These are phyloP conservation scores for Clarireedia homoeocarpa DNA, from an alignment of 2,329 filamentous ascomycete species.

Conservation along the genomic window DNA sequence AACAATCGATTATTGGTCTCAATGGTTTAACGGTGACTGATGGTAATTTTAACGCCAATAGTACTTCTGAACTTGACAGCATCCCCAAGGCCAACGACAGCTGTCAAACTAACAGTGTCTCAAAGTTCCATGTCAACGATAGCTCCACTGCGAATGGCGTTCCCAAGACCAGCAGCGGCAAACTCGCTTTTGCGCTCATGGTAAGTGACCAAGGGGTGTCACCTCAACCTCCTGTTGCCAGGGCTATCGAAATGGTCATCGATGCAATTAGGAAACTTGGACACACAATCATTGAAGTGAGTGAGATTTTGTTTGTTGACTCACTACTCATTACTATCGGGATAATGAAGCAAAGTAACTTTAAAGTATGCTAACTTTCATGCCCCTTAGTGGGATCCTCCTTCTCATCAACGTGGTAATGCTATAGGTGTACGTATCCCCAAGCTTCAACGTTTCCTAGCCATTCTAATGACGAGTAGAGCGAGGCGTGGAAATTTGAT, in stretches of 20 bases:
- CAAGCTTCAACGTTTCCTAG: constrained; percentile 18
- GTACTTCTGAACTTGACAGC: too few relatives aligned
- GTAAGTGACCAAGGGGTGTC: constrained; percentile 41
- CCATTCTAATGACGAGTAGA: constrained; percentile 12
- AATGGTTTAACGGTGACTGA: constrained; percentile 15
- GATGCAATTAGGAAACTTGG: constrained; percentile 42
- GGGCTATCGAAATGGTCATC: constrained; percentile 45
- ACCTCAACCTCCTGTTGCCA: constrained; percentile 48
- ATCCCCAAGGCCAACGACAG: too few relatives aligned
- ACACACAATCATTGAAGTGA: constrained; percentile 43
- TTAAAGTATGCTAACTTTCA: neutral
- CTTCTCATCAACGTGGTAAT: constrained; percentile 35
- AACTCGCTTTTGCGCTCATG: constrained; percentile 48
- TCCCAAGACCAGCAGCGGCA: constrained; percentile 9
- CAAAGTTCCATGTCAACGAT: too few relatives aligned
- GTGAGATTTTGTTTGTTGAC: neutral
- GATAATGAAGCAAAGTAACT: too few relatives aligned
- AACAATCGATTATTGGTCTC: constrained; percentile 27
- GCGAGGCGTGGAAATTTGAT: constrained; percentile 36
- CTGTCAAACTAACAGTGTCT: too few relatives aligned
- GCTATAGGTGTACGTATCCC: constrained; percentile 34
- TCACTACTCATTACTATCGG: neutral
- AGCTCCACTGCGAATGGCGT: too few relatives aligned
- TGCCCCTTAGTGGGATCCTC: constrained; percentile 43
- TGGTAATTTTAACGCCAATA: too few relatives aligned